These are phyloP conservation scores for Pseudognaphalium luteoalbum DNA, from an alignment of 129 eudicot species.

Conservation along the genomic window DNA sequence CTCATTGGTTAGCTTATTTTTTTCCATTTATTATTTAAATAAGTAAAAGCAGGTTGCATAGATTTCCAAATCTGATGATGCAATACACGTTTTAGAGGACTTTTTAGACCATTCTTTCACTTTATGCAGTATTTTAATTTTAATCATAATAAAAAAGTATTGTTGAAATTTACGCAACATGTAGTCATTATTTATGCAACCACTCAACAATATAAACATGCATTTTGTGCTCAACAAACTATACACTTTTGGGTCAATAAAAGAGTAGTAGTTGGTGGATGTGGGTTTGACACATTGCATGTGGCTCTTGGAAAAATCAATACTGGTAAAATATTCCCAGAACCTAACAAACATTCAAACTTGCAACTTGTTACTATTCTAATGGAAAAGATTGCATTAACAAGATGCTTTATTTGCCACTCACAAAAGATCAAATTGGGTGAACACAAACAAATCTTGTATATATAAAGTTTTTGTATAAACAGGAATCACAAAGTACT, in stretches of 20 bases:
- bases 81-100: neutral
- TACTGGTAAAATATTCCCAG: conserved; percentile 20
- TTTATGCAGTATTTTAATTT: no score
- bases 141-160: no score
- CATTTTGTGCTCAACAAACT: neutral
- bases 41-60: neutral
- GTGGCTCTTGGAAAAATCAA: conserved; percentile 13
- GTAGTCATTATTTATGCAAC: neutral
- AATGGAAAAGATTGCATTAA: conserved; percentile 23
- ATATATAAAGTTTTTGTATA: conserved; percentile 25
- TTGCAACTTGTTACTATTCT: conserved; percentile 16
- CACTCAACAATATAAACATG: neutral
- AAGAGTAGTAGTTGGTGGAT: neutral
- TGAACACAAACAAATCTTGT: conserved; percentile 35
- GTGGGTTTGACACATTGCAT: conserved; percentile 8
- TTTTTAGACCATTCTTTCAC: neutral
- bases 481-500: conserved; percentile 37
- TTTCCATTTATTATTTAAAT: neutral
- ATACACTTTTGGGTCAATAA: neutral
- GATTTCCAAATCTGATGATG: no score
- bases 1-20: neutral
- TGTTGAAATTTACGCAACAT: no score
- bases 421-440: conserved; percentile 39
- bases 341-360: conserved; percentile 9
- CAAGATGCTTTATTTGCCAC: conserved; percentile 41